Base-by-base conservation (phyloP, 129 eudicot species). In the Heracleum sosnowskyi region DNA sequence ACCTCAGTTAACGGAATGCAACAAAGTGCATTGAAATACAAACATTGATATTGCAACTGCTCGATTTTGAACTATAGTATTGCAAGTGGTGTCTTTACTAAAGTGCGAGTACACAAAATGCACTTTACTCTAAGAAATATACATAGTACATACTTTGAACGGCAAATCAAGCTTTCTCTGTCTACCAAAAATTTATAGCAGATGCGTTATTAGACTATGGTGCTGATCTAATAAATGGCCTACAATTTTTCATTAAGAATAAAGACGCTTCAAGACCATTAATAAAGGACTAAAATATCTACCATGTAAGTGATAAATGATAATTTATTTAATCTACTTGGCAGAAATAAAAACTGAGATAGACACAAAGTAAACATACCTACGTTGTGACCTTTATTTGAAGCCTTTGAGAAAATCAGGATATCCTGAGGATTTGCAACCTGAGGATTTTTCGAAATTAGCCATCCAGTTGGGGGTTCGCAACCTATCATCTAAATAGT, bases 341-440 rank as follows among this genome's bases (percentile, higher is more conserved):
- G 55, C 34, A 70, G 57, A 57, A 57, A 78, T 31, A 11, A 77
- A 60, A 74, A 75, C 29, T 45, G 47, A 47, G 22, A 77, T 33
- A 36, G 57, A 39, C 72, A 34, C 4, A 37, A n/a, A 39, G 39
- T 84, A 71, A 34, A 49, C 82, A 69, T 79, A 90, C 97, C 95
- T 76, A 84, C 96, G 45, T 81, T 84, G 77, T 78, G 85, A 79
- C 81, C 88, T 81, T 42, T 90, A 73, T 80, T 86, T 36, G 95
- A 83, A 83, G 96, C 87, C 85, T 95, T 95, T 68, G 99, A 90
- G 79, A 95, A 95, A 41, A 92, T 95, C 69, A 95, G 96, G 75
- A 95, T 92, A 80, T 95, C 99, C 85, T 95, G 99, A 73, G 99
- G 99, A 85, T 95, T 95, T 51, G 99, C 99, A 55, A 95, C 97